Evolutionary conservation across 1,284 basidiomycete species (phyloP).

Genomic region (Ceratobasidium sp.): DNA sequence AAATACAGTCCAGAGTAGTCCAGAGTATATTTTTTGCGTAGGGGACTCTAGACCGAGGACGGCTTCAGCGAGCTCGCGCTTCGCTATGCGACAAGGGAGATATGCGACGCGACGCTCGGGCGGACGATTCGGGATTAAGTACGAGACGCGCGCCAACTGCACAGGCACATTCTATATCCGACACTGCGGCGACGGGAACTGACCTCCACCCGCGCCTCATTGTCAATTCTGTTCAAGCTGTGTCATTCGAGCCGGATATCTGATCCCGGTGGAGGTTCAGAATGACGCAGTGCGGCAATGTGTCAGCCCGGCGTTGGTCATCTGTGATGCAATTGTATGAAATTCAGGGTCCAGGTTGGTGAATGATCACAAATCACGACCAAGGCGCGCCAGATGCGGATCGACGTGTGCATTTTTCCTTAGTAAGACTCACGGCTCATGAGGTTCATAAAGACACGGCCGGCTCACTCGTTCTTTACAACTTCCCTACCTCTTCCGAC

Average conservation of each 20-base stretch:
- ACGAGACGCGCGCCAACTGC: neutral
- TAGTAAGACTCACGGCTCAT: neutral
- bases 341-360: slow-evolving; percentile 18
- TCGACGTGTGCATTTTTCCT: no score
- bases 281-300: neutral
- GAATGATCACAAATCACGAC: neutral
- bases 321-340: neutral
- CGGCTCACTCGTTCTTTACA: slow-evolving; percentile 4
- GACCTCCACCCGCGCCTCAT: neutral
- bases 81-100: no score
- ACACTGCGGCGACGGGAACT: neutral
- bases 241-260: neutral
- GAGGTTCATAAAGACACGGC: neutral
- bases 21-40: no score
- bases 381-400: neutral
- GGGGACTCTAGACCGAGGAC: no score
- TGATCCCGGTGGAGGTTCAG: neutral
- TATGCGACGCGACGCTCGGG: slow-evolving; percentile 10
- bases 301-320: neutral
- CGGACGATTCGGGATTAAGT: neutral
- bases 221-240: neutral
- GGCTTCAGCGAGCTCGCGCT: no score
- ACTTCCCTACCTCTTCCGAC: neutral
- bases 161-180: neutral
- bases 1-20: no score